phyloP scores from a whole-genome alignment of 2,329 filamentous ascomycete genomes.

The Aspergillus texensis region DNA sequence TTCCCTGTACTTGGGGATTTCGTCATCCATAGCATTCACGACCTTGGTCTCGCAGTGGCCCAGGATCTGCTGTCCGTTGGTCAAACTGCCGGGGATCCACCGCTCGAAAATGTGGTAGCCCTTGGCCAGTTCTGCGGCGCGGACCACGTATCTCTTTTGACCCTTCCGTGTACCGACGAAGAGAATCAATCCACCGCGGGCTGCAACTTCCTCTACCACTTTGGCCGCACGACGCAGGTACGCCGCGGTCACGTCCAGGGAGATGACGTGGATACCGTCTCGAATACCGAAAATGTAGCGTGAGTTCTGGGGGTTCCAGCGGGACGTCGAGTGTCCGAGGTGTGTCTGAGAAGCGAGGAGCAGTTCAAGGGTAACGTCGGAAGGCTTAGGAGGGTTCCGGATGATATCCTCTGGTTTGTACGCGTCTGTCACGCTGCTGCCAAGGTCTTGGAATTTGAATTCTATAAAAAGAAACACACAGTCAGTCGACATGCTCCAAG shows the following conservation, averaged over 20 bases:
- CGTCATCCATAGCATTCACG: constrained; percentile 73
- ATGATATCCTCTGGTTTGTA: constrained; percentile 49
- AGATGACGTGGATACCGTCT: constrained; percentile 89
- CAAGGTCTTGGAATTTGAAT: constrained; percentile 35
- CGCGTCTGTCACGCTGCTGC: constrained; percentile 28
- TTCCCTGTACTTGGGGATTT: constrained; percentile 65
- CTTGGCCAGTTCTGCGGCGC: constrained; percentile 74
- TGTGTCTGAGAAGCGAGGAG: constrained; percentile 85
- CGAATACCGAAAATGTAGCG: constrained; percentile 92
- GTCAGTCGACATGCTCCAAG: constrained; percentile 2
- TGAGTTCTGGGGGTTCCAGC: constrained; percentile 94
- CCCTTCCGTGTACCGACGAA: constrained; percentile 87
- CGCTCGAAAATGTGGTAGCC: constrained; percentile 89
- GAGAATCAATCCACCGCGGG: constrained; percentile 79
- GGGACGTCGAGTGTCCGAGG: constrained; percentile 84
- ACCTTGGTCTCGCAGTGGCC: constrained; percentile 69
- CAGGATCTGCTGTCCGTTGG: constrained; percentile 91
- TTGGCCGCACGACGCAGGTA: constrained; percentile 92
- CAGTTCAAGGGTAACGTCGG: constrained; percentile 86
- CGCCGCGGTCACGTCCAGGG: constrained; percentile 82
- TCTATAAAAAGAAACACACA: constrained; percentile 23
- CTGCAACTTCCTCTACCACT: constrained; percentile 83
- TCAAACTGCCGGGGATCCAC: constrained; percentile 90
- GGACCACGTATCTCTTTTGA: constrained; percentile 78
- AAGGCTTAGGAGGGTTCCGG: constrained; percentile 70